These are phyloP conservation scores for Volutella citrinella DNA, from an alignment of 2,329 filamentous ascomycete genomes.

Conservation along the genomic window DNA sequence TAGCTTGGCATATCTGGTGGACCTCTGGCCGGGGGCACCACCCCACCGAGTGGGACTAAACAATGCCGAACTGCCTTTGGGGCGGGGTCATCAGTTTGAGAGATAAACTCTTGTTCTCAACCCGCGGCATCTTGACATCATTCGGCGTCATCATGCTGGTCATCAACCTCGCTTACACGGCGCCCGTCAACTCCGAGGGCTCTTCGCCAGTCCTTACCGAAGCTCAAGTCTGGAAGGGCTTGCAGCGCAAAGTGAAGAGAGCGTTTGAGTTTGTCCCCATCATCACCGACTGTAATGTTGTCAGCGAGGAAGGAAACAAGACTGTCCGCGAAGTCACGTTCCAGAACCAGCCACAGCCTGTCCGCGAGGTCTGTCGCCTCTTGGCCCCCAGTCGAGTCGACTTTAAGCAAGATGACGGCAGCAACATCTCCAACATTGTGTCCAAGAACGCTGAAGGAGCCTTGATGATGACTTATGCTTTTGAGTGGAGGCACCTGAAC, in stretches of 20 bases:
- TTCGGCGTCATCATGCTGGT: slow-evolving; percentile 31
- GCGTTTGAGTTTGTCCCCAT: slow-evolving; percentile 34
- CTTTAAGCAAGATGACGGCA: slow-evolving; percentile 32
- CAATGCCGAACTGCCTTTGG: too few species aligned
- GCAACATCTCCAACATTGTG: slow-evolving; percentile 30
- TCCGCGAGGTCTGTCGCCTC: slow-evolving; percentile 29
- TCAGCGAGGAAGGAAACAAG: slow-evolving; percentile 23
- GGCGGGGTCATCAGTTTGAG: too few species aligned
- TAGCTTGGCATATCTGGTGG: too few species aligned
- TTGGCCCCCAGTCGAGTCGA: slow-evolving; percentile 29
- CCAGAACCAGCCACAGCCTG: too few species aligned
- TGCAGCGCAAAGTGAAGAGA: slow-evolving; percentile 30
- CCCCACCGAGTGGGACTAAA: too few species aligned
- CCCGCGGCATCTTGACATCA: too few species aligned
- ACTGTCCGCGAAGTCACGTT: slow-evolving; percentile 28
- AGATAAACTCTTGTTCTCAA: too few species aligned
- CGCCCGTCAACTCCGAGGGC: slow-evolving; percentile 31
- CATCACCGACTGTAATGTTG: slow-evolving; percentile 28
- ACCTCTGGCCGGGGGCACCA: too few species aligned
- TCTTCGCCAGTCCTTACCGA: slow-evolving; percentile 23
- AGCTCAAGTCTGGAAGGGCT: slow-evolving; percentile 31
- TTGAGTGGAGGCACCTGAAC: slow-evolving; percentile 30
- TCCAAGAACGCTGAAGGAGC: slow-evolving; percentile 24
- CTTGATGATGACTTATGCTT: slow-evolving; percentile 31
- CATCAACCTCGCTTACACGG: slow-evolving; percentile 26